Base-by-base conservation (phyloP, 305 asterid genomes). In the Ajuga reptans region DNA sequence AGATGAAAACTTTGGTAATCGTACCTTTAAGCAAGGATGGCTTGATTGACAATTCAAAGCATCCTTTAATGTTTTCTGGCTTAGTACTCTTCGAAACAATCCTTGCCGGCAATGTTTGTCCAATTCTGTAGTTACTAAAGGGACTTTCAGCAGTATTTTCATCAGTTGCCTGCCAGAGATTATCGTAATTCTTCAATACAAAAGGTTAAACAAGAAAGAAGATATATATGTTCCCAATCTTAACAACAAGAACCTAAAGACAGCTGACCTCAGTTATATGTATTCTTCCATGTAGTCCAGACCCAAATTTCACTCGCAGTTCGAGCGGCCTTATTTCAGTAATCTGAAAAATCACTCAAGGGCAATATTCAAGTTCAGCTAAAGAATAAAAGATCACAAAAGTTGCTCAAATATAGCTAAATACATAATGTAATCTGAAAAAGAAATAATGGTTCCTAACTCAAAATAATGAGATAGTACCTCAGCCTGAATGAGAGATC, bases 291-390 rank as follows among this genome's bases (percentile, higher is more conserved):
- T 72, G 85, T 65, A 79, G 78, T 58, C 90, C 89, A 71, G 96
- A 85, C 53, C 97, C 97, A 85, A 94, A 94, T 85, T 87, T 91
- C 65, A 89, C 77, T 79, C 86, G 82, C 61, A 89, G 78, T 84
- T 91, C 99, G 74, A 94, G 85, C 74, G 93, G 96, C 85, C 81
- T 89, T 79, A 81, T 85, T 78, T 91, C 96, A 70, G 86, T 86
- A 74, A 94, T 85, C 99, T 94, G 92, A 63, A 85, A 77, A 83
- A 53, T n/a, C 61, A 76, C 42, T 29, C 75, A 60, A 57, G 63
- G 50, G 54, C 16, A 14, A 0, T 27, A 39, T 42, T 68, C 49
- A 66, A 71, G 47, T 45, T 36, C 16, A 70, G 59, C 24, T 56
- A 63, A 42, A 66, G 53, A 56, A 41, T 11, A 12, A 69, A 74